Conservation (phyloP, 202 grass and related monocot genomes). For the Hordeum pubiflorum region DNA sequence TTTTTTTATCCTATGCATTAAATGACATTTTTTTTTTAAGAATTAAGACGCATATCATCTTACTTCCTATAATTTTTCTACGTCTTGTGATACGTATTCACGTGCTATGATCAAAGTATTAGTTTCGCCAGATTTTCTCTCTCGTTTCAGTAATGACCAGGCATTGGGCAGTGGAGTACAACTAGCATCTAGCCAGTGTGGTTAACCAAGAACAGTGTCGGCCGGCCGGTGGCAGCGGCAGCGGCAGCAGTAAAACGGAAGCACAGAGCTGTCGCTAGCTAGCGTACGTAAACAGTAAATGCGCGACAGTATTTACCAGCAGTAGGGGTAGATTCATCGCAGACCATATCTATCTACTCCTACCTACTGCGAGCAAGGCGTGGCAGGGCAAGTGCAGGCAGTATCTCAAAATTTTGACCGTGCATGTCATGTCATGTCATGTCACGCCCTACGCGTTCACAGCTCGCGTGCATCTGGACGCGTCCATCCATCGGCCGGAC, state of each 20-base stretch:
- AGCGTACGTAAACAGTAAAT: neutral
- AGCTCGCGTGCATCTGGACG: neutral
- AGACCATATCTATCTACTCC: neutral
- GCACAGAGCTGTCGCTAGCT: neutral
- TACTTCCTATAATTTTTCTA: no score
- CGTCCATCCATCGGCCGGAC: neutral
- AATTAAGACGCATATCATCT: no score
- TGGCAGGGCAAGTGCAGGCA: neutral
- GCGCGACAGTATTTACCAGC: neutral
- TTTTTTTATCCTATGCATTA: no score
- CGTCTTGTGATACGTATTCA: no score
- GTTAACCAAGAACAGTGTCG: neutral
- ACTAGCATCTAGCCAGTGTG: neutral
- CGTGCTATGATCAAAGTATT: no score
- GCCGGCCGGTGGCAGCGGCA: neutral
- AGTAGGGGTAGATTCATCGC: neutral
- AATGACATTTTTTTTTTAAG: no score
- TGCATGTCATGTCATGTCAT: neutral
- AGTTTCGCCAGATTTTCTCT: no score
- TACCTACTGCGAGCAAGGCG: neutral
- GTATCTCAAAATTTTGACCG: neutral
- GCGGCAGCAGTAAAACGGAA: neutral
- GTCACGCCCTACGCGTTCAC: neutral
- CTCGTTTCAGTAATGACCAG: no score
- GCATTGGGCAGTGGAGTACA: neutral